Evolutionary conservation across 2,329 filamentous ascomycete genomes (phyloP).

Genomic region (Aspergillus sp.): DNA sequence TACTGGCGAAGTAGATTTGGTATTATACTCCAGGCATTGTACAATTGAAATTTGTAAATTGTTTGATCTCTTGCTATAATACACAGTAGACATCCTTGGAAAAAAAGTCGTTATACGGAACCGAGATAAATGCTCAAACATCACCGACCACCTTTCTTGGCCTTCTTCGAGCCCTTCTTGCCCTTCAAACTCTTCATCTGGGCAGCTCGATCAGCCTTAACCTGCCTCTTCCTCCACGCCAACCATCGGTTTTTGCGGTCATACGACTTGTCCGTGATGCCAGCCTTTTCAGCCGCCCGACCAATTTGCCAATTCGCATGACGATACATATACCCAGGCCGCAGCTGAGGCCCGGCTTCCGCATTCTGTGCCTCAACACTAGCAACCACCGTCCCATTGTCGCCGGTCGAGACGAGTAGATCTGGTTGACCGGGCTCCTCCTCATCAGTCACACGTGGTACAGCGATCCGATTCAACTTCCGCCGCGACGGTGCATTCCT

Average conservation of each 20-base stretch:
- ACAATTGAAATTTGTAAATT: neutral
- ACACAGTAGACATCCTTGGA: slow-evolving; percentile 21
- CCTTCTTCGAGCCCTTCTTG: slow-evolving; percentile 35
- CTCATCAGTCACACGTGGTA: slow-evolving; percentile 24
- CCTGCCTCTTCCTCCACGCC: slow-evolving; percentile 55
- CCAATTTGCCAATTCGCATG: slow-evolving; percentile 63
- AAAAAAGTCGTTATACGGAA: slow-evolving; percentile 16
- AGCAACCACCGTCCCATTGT: slow-evolving; percentile 17
- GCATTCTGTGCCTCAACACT: slow-evolving; percentile 18
- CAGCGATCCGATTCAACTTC: slow-evolving; percentile 63
- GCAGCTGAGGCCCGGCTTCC: slow-evolving; percentile 30
- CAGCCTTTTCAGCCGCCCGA: slow-evolving; percentile 52
- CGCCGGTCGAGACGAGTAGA: slow-evolving; percentile 14
- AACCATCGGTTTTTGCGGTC: slow-evolving; percentile 53
- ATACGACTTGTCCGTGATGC: slow-evolving; percentile 48
- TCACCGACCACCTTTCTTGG: slow-evolving; percentile 21
- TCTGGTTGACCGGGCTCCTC: slow-evolving; percentile 16
- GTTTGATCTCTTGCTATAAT: slow-evolving; percentile 24
- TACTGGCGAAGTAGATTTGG: neutral
- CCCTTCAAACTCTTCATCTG: slow-evolving; percentile 48
- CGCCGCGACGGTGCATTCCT: slow-evolving; percentile 64
- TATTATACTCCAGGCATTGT: neutral
- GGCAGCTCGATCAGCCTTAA: slow-evolving; percentile 42
- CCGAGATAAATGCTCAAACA: slow-evolving; percentile 12
- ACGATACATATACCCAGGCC: slow-evolving; percentile 55